Conservation (phyloP, 257 asterid genomes). For the Handroanthus guayacan region DNA sequence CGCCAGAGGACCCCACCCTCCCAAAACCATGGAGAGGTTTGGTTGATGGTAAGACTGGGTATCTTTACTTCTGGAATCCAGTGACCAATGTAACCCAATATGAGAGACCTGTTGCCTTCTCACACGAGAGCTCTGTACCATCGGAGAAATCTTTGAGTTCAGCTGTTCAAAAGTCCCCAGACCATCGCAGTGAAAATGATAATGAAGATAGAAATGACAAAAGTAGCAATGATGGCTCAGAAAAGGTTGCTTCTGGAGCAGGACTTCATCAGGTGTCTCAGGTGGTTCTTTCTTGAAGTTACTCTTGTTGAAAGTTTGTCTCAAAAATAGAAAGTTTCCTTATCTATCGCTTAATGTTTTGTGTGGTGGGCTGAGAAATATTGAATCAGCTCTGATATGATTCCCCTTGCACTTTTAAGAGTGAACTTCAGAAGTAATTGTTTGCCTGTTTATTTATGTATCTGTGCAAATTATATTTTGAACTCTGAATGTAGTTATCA, state of each 20-base stretch:
- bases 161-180: slow-evolving; percentile 55
- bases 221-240: slow-evolving; percentile 49
- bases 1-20: slow-evolving; percentile 96
- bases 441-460: background rate
- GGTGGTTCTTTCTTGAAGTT: slow-evolving; percentile 18
- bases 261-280: slow-evolving; percentile 56
- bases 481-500: background rate
- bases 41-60: slow-evolving; percentile 80
- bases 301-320: background rate
- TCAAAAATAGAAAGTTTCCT: slow-evolving; percentile 1
- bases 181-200: slow-evolving; percentile 33
- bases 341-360: background rate
- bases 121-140: slow-evolving; percentile 46
- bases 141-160: slow-evolving; percentile 49
- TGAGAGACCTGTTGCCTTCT: slow-evolving; percentile 64
- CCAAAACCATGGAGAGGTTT: slow-evolving; percentile 95
- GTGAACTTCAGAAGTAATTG: background rate
- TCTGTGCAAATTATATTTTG: slow-evolving; percentile 11
- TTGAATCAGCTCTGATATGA: background rate
- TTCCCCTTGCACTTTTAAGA: background rate
- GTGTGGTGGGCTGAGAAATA: slow-evolving; percentile 7
- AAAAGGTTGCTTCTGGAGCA: slow-evolving; percentile 48
- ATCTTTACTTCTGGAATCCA: slow-evolving; percentile 90
- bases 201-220: slow-evolving; percentile 45
- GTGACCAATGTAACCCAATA: slow-evolving; percentile 90